Evolutionary conservation across 495 filamentous ascomycete genomes (phyloP), one percentile per base, ranked within the genome.

Genomic region (Aspergillus conjunctus): DNA sequence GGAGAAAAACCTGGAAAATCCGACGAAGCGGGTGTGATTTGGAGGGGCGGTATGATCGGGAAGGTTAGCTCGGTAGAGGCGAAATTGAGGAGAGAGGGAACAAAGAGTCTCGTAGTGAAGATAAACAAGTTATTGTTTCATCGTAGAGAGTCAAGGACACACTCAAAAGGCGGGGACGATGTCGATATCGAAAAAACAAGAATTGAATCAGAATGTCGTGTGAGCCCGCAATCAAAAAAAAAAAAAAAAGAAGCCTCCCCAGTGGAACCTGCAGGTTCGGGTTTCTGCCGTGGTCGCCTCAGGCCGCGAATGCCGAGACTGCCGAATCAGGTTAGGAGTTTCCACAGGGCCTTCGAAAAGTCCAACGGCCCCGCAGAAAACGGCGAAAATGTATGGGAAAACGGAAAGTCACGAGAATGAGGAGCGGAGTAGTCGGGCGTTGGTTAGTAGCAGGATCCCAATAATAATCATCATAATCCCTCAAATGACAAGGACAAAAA

Each of bases 1-100:
- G 69, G 68, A 61, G 62, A 68, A 62, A 56, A 66, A 67, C 55
- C 65, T 69, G 59, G 59, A 61, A 70, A 65, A 65, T 68, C 63
- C 66, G 71, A 64, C 66, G 67, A 69, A 61, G 59, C 64, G 59
- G 74, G 61, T 73, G 74, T 73, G 74, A 67, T 72, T 70, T 73
- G 71, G 66, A 62, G 60, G 74, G 70, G 69, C 61, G 70, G 65
- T 46, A 68, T 48, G 61, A 60, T 51, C 55, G 66, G 65, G 63
- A 64, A 68, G 62, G 61, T 65, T 68, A 68, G 59, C 62, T 62
- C 62, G 51, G 56, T 45, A 56, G 54, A 54, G 51, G 41, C 45
- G 53, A 60, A 56, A 22, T 54, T 39, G 58, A 43, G 43, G 9
- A 60, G 56, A 52, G 56, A 51, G 58, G 59, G 57, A 37, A 63